phyloP scores from a whole-genome alignment of 257 asterid species.

The Sherardia arvensis region DNA sequence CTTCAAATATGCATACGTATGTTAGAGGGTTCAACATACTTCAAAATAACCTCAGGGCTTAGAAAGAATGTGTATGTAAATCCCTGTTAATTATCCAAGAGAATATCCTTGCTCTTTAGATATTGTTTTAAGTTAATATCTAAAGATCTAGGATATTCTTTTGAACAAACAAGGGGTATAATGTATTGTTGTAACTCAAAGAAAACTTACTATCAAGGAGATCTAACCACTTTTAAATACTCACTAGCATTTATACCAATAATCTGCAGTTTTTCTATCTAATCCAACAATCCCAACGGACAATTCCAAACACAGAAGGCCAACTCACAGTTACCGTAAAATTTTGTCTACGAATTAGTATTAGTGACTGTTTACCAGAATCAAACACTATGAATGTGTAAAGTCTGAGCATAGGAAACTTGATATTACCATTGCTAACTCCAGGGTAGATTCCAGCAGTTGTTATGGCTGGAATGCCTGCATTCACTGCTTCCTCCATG shows the following conservation, averaged over 20 bases:
- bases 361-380: not conserved
- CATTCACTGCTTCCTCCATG: conserved; percentile 55
- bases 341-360: not conserved
- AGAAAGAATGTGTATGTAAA: too few relatives aligned
- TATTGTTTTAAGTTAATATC: too few relatives aligned
- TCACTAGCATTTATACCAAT: not conserved
- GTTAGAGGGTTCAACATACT: not conserved
- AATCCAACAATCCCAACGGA: not conserved
- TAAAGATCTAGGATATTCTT: not conserved
- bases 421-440: conserved; percentile 81
- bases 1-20: not conserved
- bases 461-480: conserved; percentile 81
- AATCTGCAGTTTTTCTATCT: not conserved
- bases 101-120: not conserved
- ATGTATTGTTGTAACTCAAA: not conserved
- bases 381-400: conserved; percentile 1
- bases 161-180: not conserved
- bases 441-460: conserved; percentile 98
- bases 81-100: not conserved
- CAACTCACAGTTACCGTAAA: not conserved
- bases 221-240: not conserved
- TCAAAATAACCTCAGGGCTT: not conserved
- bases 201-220: not conserved
- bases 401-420: conserved; percentile 26
- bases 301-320: not conserved